Base-by-base conservation (phyloP, 805 yeast genomes). In the Yueomyces sinensis region DNA sequence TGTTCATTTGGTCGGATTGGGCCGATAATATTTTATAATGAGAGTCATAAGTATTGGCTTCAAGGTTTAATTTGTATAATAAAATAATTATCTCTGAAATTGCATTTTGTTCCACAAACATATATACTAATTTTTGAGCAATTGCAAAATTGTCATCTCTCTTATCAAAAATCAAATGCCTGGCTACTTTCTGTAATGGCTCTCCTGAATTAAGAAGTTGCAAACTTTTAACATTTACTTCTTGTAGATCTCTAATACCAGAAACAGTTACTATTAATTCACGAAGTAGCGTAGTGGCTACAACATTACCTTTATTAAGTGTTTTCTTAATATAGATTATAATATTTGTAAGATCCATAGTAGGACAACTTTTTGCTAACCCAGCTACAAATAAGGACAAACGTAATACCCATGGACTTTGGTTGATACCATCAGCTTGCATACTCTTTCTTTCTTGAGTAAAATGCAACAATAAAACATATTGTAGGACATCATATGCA, bases 401-500 rank as follows among this genome's bases (percentile, higher is more conserved):
- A 17, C 94, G 80, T 45, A 80, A 91, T 24, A 86, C 67, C 97
- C 97, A 89, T 44, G 71, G 76, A 18, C 80, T 64, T 37, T 82
- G 87, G 45, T 75, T 74, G 37, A 89, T 59, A 7, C 96, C 96
- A 57, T 86, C 87, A 2, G 56, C 63, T 54, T 83, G 94, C 23
- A 76, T 61, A 17, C 76, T 67, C 1, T 70, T 57, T 53, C 94
- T 65, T n/a, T 76, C 78, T 0, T 74, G 55, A 1, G 87, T 73
- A 17, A 89, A 62, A 43, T 91, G 71, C 48, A 73, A 68, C 47
- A 87, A 61, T 3, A 87, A 56, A 1, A 80, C 84, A 46, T 73
- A 75, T 4, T 87, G 77, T 22, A 89, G 56, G 2, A 75, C 81
- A 53, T 89, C 97, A 86, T 94, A 84, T 0, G 86, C 84, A 46